Base-by-base conservation (phyloP, 1,139 yeast genomes). In the Hyphopichia burtonii region DNA sequence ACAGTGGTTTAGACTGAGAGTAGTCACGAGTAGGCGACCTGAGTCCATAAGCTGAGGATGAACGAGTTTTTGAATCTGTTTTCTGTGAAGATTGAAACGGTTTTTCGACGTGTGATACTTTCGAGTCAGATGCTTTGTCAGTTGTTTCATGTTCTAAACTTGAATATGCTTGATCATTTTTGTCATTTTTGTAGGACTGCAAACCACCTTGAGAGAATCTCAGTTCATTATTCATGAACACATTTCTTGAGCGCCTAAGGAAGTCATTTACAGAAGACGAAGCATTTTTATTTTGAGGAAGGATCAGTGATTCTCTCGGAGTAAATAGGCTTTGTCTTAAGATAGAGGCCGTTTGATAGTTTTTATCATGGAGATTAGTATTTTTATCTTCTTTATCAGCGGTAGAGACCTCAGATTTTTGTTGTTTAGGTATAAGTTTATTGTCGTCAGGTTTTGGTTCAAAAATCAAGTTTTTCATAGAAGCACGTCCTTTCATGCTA, bases 221-320 rank as follows among this genome's bases (percentile, higher is more conserved):
- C n/a, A 4, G 7, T 4, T 25, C 17, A 15, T 16, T 16, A 17
- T 31, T 16, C 40, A 50, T 43, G 35, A 53, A 51, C 4, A 52
- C 53, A 41, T 53, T 53, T 42, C 56, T 43, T 2, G 56, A 47
- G 10, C 56, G 44, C 9, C 54, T 46, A 25, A 53, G 44, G 17
- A 44, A 38, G 25, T 38, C 41, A 34, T 38, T 38, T 1, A 34
- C 12, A 4, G 35, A 23, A 15, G 18, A 22, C 23, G 23, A 20
- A 8, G 23, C 8, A 20, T 8, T 20, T 8, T n/a, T n/a, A n/a
- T n/a, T n/a, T n/a, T 22, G 23, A 22, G 12, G 31, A 14, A 27
- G 31, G 31, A 27, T 11, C 12, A 7, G 28, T 25, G 28, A 10
- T 7, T 25, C n/a, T 11, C 28, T 8, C 11, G 7, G 28, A 4